Evolutionary conservation across 768 basidiomycete genomes (phyloP), one percentile per base, ranked within the genome.

Genomic region (Hericium rajendrae): DNA sequence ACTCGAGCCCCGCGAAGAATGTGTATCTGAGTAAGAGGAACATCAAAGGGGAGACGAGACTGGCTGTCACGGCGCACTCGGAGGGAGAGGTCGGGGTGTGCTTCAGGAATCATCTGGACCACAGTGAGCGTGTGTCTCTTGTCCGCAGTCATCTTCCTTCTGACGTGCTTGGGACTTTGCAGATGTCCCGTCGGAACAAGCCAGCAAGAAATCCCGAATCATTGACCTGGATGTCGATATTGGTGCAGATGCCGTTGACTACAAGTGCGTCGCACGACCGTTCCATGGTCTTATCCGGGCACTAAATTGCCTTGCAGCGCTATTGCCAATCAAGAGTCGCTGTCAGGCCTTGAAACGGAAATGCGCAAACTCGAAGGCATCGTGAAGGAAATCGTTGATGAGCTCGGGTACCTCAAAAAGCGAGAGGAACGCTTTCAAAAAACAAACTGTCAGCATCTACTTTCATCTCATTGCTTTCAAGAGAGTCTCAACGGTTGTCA

Each of bases 281-380:
- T 6, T 11, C 48, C 15, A 13, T 6, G 39, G 26, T 16, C 56
- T 43, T 41, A 56, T 48, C 59, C 32, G 58, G 50, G 16, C 37
- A 41, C 20, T 51, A 58, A 60, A 56, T 20, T 49, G 4, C 40
- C 57, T 24, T 59, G 1, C 66, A 97, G 94, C 65, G 97, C 97
- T 24, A 99, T 98, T 69, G 97, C 97, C 10, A 97, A 97, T 73
- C 94, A 97, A 69, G 97, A 99, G 70, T 94, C 91, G 0, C 77
- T 98, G 0, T 97, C 93, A 6, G 89, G 88, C 0, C 81, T 99
- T 18, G 97, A 99, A 73, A 94, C 92, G 0, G 97, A 98, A 71
- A 97, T 98, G 94, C 84, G 94, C 41, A 98, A 98, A 67, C 78
- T 99, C 2, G 97, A 99, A 70, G 94, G 92, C 0, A 71, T 97